Percentiles rank a stretch among this genome's conserved stretches.
These are phyloP conservation scores for Lasiodiplodia theobromae DNA, from an alignment of 2,329 filamentous ascomycete species.

Conservation along the genomic window DNA sequence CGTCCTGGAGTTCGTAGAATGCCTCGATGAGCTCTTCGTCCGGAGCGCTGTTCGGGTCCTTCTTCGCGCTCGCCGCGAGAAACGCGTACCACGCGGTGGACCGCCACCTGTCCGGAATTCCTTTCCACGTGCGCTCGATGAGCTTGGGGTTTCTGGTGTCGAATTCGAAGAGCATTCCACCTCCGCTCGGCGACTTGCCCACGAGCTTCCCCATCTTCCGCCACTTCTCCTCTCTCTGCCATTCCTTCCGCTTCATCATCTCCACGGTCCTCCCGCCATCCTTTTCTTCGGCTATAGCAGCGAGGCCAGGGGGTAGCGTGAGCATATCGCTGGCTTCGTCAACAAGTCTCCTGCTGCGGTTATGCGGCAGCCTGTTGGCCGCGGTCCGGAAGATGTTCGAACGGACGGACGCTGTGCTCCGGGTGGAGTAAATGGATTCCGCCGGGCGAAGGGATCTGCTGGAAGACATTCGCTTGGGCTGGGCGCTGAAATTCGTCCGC, in stretches of 20 bases:
- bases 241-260: conserved; percentile 64
- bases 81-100: conserved; percentile 95
- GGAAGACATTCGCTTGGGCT: conserved; percentile 51
- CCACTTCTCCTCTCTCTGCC: conserved; percentile 71
- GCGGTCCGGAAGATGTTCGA: conserved; percentile 58
- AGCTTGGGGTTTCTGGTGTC: conserved; percentile 80
- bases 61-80: conserved; percentile 76
- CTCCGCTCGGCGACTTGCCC: conserved; percentile 41
- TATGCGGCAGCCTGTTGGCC: conserved; percentile 61
- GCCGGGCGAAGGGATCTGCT: conserved; percentile 54
- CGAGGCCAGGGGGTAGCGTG: conserved; percentile 60
- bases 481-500: conserved; percentile 39
- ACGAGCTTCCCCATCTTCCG: conserved; percentile 66
- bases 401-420: conserved; percentile 48
- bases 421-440: conserved; percentile 45
- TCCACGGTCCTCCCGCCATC: conserved; percentile 57
- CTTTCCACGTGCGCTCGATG: conserved; percentile 94
- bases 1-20: conserved; percentile 75
- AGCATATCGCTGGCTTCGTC: conserved; percentile 72
- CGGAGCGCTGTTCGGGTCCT: conserved; percentile 44
- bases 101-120: conserved; percentile 95
- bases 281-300: conserved; percentile 51
- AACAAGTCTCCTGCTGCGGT: conserved; percentile 60
- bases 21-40: conserved; percentile 75
- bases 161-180: conserved; percentile 76